These are phyloP conservation scores for Simmondsia chinensis DNA, from an alignment of 148 eudicot species.

Conservation along the genomic window DNA sequence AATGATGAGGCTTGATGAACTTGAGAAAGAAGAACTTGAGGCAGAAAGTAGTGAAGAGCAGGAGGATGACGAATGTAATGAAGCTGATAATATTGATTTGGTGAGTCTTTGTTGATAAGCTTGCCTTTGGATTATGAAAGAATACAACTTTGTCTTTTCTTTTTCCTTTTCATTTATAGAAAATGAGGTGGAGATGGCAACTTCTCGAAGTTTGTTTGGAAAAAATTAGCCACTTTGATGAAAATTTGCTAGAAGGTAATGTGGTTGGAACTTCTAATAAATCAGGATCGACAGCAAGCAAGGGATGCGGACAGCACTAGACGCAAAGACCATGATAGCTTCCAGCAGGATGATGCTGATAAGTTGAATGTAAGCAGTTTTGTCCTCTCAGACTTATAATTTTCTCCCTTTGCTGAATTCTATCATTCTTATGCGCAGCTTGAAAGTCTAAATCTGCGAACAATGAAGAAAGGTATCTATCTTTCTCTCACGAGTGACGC, in stretches of 20 bases:
- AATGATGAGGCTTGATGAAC: conserved; percentile 53
- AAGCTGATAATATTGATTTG: conserved; percentile 11
- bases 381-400: too few relatives aligned
- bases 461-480: conserved; percentile 31
- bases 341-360: conserved; percentile 12
- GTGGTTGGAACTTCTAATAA: too few relatives aligned
- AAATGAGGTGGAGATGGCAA: too few relatives aligned
- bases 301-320: conserved; percentile 12
- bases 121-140: too few relatives aligned
- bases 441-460: conserved; percentile 14
- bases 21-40: conserved; percentile 61
- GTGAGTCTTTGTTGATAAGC: too few relatives aligned
- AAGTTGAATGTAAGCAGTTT: conserved; percentile 7
- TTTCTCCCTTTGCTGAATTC: too few relatives aligned
- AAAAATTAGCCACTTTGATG: too few relatives aligned
- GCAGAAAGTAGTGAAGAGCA: conserved; percentile 23
- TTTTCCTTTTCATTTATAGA: too few relatives aligned
- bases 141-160: too few relatives aligned
- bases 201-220: too few relatives aligned
- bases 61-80: conserved; percentile 21
- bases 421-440: too few relatives aligned
- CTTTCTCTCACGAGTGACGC: neutral
- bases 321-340: conserved; percentile 2
- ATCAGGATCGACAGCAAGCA: conserved; percentile 11
- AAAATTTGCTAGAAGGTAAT: too few relatives aligned